phyloP scores from a whole-genome alignment of 164 flowering plant species.

The Stephania japonica region DNA sequence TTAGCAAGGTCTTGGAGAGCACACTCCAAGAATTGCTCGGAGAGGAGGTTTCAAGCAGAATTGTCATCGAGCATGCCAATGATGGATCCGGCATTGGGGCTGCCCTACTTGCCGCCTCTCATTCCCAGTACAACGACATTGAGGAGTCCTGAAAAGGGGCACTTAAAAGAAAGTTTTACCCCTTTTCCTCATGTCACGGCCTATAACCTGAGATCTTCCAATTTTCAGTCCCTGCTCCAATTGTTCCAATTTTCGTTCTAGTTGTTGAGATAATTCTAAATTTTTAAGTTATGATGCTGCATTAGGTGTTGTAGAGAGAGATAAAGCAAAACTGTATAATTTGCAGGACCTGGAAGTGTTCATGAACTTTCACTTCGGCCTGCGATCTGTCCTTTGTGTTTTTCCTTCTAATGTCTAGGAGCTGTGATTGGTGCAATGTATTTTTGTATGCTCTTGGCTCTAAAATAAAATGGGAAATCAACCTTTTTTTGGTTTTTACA shows the following conservation, averaged over 20 bases:
- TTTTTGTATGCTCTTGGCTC: neutral
- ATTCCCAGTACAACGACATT: conserved; percentile 60
- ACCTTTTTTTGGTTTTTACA: neutral
- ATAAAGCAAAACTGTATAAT: conserved; percentile 10
- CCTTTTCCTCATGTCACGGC: conserved; percentile 12
- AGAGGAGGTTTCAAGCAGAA: conserved; percentile 34
- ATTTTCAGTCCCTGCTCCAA: neutral
- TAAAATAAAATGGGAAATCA: conserved; percentile 24
- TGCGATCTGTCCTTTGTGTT: conserved; percentile 9
- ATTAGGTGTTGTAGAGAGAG: conserved; percentile 8
- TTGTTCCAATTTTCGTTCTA: conserved; percentile 6
- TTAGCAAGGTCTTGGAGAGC: conserved; percentile 50
- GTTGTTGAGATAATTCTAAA: conserved; percentile 12
- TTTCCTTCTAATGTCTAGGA: conserved; percentile 1
- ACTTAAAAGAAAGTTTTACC: neutral
- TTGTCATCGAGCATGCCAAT: conserved; percentile 53
- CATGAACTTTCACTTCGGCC: conserved; percentile 11
- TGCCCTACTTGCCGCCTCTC: conserved; percentile 90
- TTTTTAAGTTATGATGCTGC: conserved; percentile 25
- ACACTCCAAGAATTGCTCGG: conserved; percentile 74
- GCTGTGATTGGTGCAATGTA: neutral
- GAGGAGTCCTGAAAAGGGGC: conserved; percentile 36
- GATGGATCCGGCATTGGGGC: conserved; percentile 98
- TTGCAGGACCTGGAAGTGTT: conserved; percentile 16
- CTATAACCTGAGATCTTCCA: neutral